Evolutionary conservation across 2,329 filamentous ascomycete species (phyloP), one percentile per base, ranked within the genome.

Genomic region (Fusarium hostae): DNA sequence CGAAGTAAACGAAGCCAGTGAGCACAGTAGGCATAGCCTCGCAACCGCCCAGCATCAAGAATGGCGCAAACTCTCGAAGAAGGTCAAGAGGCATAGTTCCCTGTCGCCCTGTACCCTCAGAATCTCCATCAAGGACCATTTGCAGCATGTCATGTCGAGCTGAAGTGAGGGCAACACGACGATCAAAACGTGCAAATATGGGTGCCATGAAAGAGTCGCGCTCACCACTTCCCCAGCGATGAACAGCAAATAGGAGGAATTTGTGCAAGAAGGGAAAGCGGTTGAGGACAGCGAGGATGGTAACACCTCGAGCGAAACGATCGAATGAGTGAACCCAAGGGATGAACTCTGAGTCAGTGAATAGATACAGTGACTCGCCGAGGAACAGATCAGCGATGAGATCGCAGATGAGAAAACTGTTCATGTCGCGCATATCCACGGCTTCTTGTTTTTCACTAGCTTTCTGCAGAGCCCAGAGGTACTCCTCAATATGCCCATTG

Each of bases 181-280:
- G 55, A 26, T 58, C 43, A n/a, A 58, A 58, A 0, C 55, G 55
- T 4, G n/a, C 26, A 39, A 51, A 58, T 2, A 58, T 58, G 3
- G 55, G 55, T 0, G 55, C 55, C 55, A 58, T 58, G 24, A 58
- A 58, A 4, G 55, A 58, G 15, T 58, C 43, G 1, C 55, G 55
- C 11, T 58, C 55, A n/a, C 43, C 43, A 5, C 55, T 58, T n/a
- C 55, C 55, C 55, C 55, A 58, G 4, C 43, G 43, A 32, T 58
- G 55, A n/a, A 58, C 26, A 11, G 55, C 55, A 24, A 58, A 58
- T 2, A 58, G n/a, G 0, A 58, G 43, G 12, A 58, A 24, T 16
- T 58, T 58, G 8, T 58, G 55, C 6, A 58, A 16, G 26, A 58
- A 51, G 1, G 55, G 55, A 5, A 58, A 58, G 9, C 55, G 55